These are phyloP conservation scores for Globisporangium lucens DNA, from an alignment of 352 stramenopile species.

Conservation along the genomic window DNA sequence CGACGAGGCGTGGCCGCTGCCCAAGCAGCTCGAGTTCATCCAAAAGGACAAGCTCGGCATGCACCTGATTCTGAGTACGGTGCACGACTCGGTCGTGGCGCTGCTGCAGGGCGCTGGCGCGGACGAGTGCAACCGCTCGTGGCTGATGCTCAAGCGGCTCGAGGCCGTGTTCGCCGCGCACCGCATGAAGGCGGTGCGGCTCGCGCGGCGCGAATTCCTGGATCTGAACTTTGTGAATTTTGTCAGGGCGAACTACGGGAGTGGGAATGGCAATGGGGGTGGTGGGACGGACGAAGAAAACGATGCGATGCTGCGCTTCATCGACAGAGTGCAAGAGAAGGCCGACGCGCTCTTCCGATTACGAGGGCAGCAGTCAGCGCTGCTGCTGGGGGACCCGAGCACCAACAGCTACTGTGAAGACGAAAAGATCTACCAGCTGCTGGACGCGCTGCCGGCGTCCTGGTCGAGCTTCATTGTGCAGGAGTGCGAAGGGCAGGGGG, in stretches of 20 bases:
- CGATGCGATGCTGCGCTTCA: constrained; percentile 10
- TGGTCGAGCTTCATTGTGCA: constrained; percentile 8
- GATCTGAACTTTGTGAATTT: constrained; percentile 1
- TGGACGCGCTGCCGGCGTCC: constrained; percentile 8
- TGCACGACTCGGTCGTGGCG: constrained; percentile 7
- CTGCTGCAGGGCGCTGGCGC: not conserved
- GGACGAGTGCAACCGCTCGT: constrained; percentile 11
- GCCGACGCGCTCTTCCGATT: constrained; percentile 6
- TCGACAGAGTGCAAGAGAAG: constrained; percentile 2
- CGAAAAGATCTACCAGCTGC: constrained; percentile 12
- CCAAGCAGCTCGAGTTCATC: constrained; percentile 18
- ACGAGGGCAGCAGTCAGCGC: not conserved
- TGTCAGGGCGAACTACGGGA: not conserved
- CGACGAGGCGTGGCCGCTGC: constrained; percentile 12
- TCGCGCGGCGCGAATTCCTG: constrained; percentile 10
- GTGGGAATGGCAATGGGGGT: not conserved
- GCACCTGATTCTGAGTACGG: constrained; percentile 3
- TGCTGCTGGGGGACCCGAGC: not conserved
- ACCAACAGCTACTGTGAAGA: constrained; percentile 2
- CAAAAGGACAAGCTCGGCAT: constrained; percentile 14
- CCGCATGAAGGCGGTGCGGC: constrained; percentile 6
- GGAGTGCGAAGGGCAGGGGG: not conserved
- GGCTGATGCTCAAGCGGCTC: constrained; percentile 11
- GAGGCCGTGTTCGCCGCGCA: constrained; percentile 6
- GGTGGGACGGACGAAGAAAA: not conserved